A percentile compares a stretch with the other conserved stretches of the same genome.
Evolutionary conservation across 352 stramenopile genomes (phyloP).

Genomic region (Thalassiosira exigua): DNA sequence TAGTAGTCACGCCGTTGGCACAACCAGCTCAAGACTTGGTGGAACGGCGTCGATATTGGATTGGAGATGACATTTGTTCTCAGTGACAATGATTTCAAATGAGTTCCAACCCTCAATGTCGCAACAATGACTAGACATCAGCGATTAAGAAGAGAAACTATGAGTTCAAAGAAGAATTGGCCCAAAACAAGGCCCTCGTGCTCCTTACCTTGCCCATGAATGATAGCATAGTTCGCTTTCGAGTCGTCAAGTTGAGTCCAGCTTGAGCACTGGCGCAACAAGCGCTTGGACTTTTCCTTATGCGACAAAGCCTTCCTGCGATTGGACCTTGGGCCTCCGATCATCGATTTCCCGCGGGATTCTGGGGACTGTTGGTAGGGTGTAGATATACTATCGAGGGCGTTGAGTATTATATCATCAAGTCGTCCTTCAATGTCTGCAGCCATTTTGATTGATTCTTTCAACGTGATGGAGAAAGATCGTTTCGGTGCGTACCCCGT

Average conservation of each 20-base stretch:
- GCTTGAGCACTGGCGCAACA: constrained; percentile 72
- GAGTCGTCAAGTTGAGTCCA: constrained; percentile 75
- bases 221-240: constrained; percentile 46
- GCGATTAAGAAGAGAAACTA: neutral
- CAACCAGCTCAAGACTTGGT: constrained; percentile 80
- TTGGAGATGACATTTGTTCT: constrained; percentile 66
- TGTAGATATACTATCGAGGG: constrained; percentile 67
- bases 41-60: constrained; percentile 68
- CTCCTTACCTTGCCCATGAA: constrained; percentile 64
- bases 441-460: constrained; percentile 53
- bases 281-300: constrained; percentile 66
- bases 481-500: constrained; percentile 15
- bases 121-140: constrained; percentile 44
- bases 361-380: constrained; percentile 15
- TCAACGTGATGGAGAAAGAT: constrained; percentile 38
- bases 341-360: constrained; percentile 17
- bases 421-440: constrained; percentile 51
- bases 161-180: neutral
- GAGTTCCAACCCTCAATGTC: constrained; percentile 29
- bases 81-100: constrained; percentile 50
- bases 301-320: constrained; percentile 50
- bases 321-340: constrained; percentile 14
- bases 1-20: constrained; percentile 75
- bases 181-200: neutral
- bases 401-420: constrained; percentile 61